phyloP scores from a whole-genome alignment of 768 basidiomycete genomes.

The Lyophyllum shimeji region DNA sequence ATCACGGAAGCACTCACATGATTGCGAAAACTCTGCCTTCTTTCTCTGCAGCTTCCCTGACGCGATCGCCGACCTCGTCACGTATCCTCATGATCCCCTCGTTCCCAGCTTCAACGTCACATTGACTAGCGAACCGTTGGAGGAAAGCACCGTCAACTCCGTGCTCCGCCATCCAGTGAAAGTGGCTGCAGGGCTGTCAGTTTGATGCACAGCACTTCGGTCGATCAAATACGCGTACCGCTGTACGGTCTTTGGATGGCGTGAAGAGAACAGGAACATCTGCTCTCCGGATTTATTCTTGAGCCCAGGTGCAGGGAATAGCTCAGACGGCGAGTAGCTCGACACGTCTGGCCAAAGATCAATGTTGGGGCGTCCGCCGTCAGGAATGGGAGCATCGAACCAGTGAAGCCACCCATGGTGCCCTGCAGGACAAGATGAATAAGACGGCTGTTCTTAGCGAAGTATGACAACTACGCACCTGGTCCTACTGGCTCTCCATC shows the following conservation, averaged over 20 bases:
- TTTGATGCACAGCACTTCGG: not conserved
- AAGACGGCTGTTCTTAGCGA: too few relatives aligned
- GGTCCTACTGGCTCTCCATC: constrained; percentile 69
- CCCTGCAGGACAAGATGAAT: constrained; percentile 27
- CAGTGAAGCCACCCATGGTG: constrained; percentile 91
- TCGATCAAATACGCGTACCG: constrained; percentile 30
- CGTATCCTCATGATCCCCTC: constrained; percentile 61
- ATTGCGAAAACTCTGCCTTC: constrained; percentile 83
- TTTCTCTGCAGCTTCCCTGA: constrained; percentile 74
- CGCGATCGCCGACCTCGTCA: constrained; percentile 71
- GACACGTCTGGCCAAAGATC: constrained; percentile 84
- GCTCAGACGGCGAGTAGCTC: constrained; percentile 66
- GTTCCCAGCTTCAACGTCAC: constrained; percentile 54
- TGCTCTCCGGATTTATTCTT: constrained; percentile 55
- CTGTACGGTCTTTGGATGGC: constrained; percentile 72
- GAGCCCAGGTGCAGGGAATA: constrained; percentile 69
- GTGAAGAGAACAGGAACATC: constrained; percentile 74
- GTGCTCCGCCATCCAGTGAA: constrained; percentile 83
- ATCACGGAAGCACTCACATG: constrained; percentile 52
- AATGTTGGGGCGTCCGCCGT: constrained; percentile 69
- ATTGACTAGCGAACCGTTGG: constrained; percentile 74
- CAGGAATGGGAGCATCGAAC: constrained; percentile 67
- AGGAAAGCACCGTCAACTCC: constrained; percentile 81
- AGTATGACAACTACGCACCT: constrained; percentile 33
- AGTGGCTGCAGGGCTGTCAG: constrained; percentile 44